Evolutionary conservation across 75 land plant genomes (phyloP).

Genomic region (Pseudotsuga menziesii): DNA sequence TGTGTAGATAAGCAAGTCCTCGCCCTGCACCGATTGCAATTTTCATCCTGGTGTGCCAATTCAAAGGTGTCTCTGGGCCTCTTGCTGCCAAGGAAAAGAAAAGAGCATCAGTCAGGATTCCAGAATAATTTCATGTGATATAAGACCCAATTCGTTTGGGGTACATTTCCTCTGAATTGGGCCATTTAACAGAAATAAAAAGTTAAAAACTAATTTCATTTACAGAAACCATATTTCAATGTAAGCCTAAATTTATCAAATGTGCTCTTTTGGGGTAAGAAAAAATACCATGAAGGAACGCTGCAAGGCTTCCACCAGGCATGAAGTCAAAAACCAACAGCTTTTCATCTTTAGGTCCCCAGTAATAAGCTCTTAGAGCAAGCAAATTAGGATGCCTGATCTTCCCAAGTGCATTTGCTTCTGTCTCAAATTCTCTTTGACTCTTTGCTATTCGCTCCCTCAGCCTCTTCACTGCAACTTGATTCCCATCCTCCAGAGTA

Average conservation of each 20-base stretch:
- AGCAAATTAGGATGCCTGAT: slow-evolving; percentile 79
- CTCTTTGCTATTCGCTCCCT: slow-evolving; percentile 73
- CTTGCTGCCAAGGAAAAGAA: slow-evolving; percentile 49
- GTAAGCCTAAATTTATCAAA: not conserved
- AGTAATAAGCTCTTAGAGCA: slow-evolving; percentile 81
- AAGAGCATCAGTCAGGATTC: not conserved
- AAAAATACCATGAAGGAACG: slow-evolving; percentile 76
- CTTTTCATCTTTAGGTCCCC: slow-evolving; percentile 95
- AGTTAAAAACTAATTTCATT: too few relatives aligned
- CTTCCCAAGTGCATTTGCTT: slow-evolving; percentile 66
- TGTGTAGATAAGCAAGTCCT: slow-evolving; percentile 77
- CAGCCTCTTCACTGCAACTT: slow-evolving; percentile 86
- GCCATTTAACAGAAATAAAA: too few relatives aligned
- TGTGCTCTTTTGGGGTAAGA: not conserved
- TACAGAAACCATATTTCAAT: not conserved
- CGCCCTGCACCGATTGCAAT: slow-evolving; percentile 63
- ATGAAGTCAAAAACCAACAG: slow-evolving; percentile 86
- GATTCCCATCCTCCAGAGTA: slow-evolving; percentile 71
- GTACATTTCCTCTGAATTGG: too few relatives aligned
- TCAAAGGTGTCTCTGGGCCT: slow-evolving; percentile 67
- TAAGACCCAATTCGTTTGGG: too few relatives aligned
- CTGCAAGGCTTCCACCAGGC: slow-evolving; percentile 73
- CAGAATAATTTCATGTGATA: not conserved
- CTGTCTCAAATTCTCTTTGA: slow-evolving; percentile 75
- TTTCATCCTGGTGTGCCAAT: slow-evolving; percentile 84